Conservation (phyloP, 169 alveolate genomes). For the Neospora caninum region DNA sequence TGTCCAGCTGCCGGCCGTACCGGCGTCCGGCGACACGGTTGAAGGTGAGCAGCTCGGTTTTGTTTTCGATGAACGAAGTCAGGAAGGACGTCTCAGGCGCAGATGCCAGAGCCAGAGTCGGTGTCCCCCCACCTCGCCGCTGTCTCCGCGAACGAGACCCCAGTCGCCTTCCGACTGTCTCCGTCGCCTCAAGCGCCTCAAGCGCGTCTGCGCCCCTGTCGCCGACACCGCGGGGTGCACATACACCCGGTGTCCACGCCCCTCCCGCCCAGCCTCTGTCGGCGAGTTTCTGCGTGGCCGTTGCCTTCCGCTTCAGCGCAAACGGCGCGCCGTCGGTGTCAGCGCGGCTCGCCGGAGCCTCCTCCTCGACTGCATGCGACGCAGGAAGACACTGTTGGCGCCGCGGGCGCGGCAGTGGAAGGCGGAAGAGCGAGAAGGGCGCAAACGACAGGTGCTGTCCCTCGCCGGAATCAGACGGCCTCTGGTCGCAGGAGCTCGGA, state of each 20-base stretch:
- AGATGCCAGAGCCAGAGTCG: too few relatives aligned
- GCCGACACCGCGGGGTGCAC: constrained; percentile 25
- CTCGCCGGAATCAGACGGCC: background rate
- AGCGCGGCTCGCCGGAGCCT: too few relatives aligned
- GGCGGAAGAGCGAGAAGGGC: background rate
- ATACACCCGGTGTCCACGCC: background rate
- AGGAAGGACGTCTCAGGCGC: background rate
- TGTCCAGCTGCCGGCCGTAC: background rate
- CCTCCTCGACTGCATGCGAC: background rate
- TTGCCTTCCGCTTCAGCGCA: background rate
- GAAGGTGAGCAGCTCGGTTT: background rate
- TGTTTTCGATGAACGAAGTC: background rate
- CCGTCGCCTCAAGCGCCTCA: background rate
- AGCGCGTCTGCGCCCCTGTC: background rate
- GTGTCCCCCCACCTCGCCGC: too few relatives aligned
- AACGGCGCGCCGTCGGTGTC: background rate
- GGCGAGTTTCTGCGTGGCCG: background rate
- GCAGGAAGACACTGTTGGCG: background rate
- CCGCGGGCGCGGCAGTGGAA: background rate
- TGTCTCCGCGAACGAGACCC: too few relatives aligned
- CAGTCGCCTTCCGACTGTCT: background rate
- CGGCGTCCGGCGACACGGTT: constrained; percentile 6
- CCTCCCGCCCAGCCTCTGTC: background rate
- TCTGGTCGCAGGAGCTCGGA: too few relatives aligned
- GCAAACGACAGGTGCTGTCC: background rate